Conservation (phyloP, 1,284 basidiomycete genomes). For the Pisolithus thermaeus region DNA sequence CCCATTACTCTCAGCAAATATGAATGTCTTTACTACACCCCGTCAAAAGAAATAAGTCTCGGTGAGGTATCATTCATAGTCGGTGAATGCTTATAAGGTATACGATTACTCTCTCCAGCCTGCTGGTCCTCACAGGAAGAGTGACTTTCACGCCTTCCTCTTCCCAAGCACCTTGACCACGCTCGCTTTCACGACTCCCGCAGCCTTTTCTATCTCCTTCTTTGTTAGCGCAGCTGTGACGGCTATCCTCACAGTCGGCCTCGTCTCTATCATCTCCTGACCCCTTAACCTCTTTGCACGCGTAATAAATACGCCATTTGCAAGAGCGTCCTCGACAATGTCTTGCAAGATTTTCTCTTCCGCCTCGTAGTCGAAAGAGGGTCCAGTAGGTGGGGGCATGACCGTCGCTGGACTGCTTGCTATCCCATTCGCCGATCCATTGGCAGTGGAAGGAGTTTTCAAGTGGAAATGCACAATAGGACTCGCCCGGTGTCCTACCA, state of each 20-base stretch:
- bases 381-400: conserved; percentile 9
- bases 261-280: conserved; percentile 78
- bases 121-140: no score
- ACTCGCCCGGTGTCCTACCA: conserved; percentile 82
- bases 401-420: conserved; percentile 21
- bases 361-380: conserved; percentile 49
- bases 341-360: conserved; percentile 84
- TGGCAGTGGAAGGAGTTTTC: conserved; percentile 13
- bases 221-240: conserved; percentile 72
- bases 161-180: conserved; percentile 64
- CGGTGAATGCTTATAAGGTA: conserved; percentile 10
- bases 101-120: conserved; percentile 6
- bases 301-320: conserved; percentile 78
- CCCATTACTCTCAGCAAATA: no score
- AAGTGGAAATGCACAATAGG: conserved; percentile 87
- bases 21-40: no score
- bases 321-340: conserved; percentile 77
- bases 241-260: conserved; percentile 86
- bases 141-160: conserved; percentile 22
- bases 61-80: conserved; percentile 1
- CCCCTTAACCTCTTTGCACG: conserved; percentile 75
- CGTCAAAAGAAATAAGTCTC: neutral
- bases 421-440: neutral
- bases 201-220: conserved; percentile 92
- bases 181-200: conserved; percentile 67